phyloP scores from a whole-genome alignment of 495 filamentous ascomycete genomes.

The Mytilinidion resinicola region DNA sequence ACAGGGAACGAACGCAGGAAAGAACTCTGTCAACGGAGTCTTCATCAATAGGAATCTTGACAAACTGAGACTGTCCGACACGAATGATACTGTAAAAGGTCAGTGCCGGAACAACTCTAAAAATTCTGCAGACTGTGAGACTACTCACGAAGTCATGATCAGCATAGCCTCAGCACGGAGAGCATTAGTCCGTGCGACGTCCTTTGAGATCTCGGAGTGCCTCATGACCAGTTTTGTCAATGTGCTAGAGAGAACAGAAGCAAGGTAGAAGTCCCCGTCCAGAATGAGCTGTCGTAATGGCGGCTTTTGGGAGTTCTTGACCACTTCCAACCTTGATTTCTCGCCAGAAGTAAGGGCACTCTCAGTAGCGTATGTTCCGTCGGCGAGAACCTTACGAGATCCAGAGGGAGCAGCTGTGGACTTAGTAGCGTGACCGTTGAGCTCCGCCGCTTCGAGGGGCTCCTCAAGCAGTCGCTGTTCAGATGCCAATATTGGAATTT shows the following conservation, averaged over 20 bases:
- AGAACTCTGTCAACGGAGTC: conserved; percentile 97
- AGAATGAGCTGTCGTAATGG: conserved; percentile 91
- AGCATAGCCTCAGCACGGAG: conserved; percentile 96
- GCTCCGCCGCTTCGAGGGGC: conserved; percentile 59
- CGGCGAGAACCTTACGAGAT: conserved; percentile 85
- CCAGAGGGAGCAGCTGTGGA: conserved; percentile 59
- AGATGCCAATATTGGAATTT: conserved; percentile 94
- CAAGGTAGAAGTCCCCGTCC: conserved; percentile 96
- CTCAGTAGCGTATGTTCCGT: conserved; percentile 78
- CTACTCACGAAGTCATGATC: conserved; percentile 73
- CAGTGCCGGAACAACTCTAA: too few relatives aligned
- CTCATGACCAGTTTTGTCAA: conserved; percentile 98
- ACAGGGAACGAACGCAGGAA: conserved; percentile 87
- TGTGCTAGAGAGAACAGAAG: conserved; percentile 86
- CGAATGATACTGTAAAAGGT: conserved; percentile 58
- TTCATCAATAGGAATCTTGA: conserved; percentile 95
- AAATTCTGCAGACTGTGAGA: too few relatives aligned
- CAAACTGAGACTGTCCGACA: conserved; percentile 95
- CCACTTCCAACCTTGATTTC: conserved; percentile 87
- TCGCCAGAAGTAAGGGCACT: conserved; percentile 88
- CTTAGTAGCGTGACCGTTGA: conserved; percentile 73
- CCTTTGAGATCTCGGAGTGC: conserved; percentile 87
- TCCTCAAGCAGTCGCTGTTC: conserved; percentile 83
- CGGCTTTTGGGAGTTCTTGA: conserved; percentile 95
- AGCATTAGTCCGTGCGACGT: conserved; percentile 82